Evolutionary conservation across 441 rosid species (phyloP), one percentile per base, ranked within the genome.

Genomic region (Brassica hybrid): DNA sequence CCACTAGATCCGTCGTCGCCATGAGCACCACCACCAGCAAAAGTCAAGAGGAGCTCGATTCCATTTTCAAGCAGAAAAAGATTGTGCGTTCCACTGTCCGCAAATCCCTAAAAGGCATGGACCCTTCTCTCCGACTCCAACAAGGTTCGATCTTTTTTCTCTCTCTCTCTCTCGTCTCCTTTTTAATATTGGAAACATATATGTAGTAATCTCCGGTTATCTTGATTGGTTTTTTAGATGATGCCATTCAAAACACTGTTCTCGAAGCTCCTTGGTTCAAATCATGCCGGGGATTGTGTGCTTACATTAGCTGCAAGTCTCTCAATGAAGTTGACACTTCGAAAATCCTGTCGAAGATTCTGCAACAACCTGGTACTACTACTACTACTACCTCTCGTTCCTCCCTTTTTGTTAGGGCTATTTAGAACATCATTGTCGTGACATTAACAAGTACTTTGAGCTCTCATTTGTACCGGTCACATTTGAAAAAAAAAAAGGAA

Each of bases 321-420:
- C 76, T 93, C 60, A 81, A 89, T 19, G 99, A 95, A 85, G 97
- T 95, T n/a, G 89, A 91, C 67, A 90, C 97, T 34, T 90, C 88
- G 1, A 87, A 71, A 69, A 76, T 93, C 72, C 69, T 92, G 16
- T 84, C 90, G 32, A 78, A 79, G 45, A 85, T 84, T 73, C 85
- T 91, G 67, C 85, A 76, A 68, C 79, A 65, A 5, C 70, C 73
- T 71, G 80, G 80, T 76, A 80, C 48, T 4, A 2, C 38, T 32
- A 6, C 65, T 14, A 34, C 78, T 16, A 30, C 4, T 38, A 5
- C 75, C 63, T 56, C 61, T 36, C 8, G 5, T 71, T 77, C 5
- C 10, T 48, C 59, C 8, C 12, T 41, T 18, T 57, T 19, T 52
- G 1, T 59, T 2, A 62, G 3, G 27, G n/a, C n/a, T n/a, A n/a